Evolutionary conservation across 176 grass and related monocot species (phyloP).

Genomic region (Ananas comosus): DNA sequence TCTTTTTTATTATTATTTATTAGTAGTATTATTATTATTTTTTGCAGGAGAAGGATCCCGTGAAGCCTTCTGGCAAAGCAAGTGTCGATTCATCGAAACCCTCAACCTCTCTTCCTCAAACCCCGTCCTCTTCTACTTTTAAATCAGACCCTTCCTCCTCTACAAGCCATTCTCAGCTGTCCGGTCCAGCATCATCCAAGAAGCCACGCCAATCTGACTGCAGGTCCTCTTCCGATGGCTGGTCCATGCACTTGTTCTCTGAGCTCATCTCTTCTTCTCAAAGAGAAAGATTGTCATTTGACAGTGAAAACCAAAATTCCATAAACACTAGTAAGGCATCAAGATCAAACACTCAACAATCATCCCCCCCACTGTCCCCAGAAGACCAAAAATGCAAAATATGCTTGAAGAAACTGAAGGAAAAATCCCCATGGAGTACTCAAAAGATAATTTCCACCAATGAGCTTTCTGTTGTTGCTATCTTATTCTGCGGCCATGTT

Average conservation of each 20-base stretch:
- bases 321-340: constrained; percentile 7
- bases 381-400: constrained; percentile 19
- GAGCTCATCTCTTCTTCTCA: constrained; percentile 46
- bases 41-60: too few relatives aligned
- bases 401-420: constrained; percentile 26
- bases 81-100: too few relatives aligned
- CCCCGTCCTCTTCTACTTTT: too few relatives aligned
- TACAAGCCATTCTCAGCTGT: too few relatives aligned
- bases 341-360: constrained; percentile 16
- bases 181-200: too few relatives aligned
- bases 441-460: constrained; percentile 15
- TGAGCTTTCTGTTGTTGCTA: constrained; percentile 18
- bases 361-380: neutral
- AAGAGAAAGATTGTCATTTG: constrained; percentile 21
- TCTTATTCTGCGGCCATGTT: constrained; percentile 35
- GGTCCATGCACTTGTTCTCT: constrained; percentile 35
- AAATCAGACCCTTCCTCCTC: too few relatives aligned
- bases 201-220: neutral
- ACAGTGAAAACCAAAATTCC: constrained; percentile 24
- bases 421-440: constrained; percentile 18
- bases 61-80: too few relatives aligned
- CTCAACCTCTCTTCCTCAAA: too few relatives aligned
- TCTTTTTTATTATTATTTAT: too few relatives aligned
- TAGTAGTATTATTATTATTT: too few relatives aligned
- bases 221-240: neutral